These are phyloP conservation scores for Aspergillus panamensis DNA, from an alignment of 495 filamentous ascomycete species.

Conservation along the genomic window DNA sequence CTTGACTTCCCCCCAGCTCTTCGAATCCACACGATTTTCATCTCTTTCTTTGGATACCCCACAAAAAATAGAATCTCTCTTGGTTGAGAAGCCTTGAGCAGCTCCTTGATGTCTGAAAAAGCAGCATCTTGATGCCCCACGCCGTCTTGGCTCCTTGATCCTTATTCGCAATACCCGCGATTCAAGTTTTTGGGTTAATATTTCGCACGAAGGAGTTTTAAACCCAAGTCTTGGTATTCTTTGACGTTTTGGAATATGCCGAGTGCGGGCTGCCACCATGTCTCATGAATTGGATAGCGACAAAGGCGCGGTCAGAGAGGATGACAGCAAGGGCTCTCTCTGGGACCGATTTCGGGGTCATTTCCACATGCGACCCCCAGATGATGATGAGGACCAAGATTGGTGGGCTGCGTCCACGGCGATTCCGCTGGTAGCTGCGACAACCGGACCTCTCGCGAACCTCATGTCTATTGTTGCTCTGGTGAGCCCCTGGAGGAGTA, in stretches of 20 bases:
- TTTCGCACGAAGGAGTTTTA: not conserved
- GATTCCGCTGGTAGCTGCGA: constrained; percentile 69
- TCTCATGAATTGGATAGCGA: not conserved
- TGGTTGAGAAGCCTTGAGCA: not conserved
- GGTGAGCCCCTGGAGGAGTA: constrained; percentile 60
- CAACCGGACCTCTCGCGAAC: constrained; percentile 69
- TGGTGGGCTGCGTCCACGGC: constrained; percentile 82
- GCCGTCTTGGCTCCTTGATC: too few species aligned
- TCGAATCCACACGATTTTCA: not conserved
- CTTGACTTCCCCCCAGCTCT: not conserved
- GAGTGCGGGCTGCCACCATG: not conserved
- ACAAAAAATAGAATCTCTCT: not conserved
- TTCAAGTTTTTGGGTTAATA: too few species aligned
- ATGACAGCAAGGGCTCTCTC: not conserved
- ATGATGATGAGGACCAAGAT: constrained; percentile 50
- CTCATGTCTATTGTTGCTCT: constrained; percentile 72
- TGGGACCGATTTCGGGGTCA: constrained; percentile 7
- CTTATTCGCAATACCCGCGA: too few species aligned
- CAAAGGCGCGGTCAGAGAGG: not conserved
- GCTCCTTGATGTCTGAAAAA: not conserved
- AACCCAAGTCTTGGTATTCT: not conserved
- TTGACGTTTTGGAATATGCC: not conserved
- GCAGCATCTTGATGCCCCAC: not conserved
- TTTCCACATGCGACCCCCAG: constrained; percentile 42
- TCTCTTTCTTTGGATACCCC: not conserved